A percentile compares a stretch with the other conserved stretches of the same genome.
These are phyloP conservation scores for Pichia sp. DNA, from an alignment of 1,139 yeast species.

Conservation along the genomic window DNA sequence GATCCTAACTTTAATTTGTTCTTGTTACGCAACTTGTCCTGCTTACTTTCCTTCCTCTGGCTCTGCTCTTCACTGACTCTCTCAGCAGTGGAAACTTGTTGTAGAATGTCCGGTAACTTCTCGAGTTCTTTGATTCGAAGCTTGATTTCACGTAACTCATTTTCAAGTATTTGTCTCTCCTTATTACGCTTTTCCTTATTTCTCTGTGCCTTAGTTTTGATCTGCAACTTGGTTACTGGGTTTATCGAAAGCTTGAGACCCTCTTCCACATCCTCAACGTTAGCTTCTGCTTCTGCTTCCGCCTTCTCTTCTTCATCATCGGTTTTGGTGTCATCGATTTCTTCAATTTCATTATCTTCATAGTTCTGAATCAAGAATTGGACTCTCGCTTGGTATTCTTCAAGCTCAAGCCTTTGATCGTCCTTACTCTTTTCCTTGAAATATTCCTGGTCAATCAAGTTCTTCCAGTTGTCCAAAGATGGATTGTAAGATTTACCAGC, in stretches of 20 bases:
- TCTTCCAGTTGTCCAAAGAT: conserved; percentile 75
- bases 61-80: conserved; percentile 15
- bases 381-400: conserved; percentile 57
- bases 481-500: conserved; percentile 96
- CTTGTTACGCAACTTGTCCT: conserved; percentile 21
- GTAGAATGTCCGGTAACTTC: conserved; percentile 45
- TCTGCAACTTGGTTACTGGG: conserved; percentile 59
- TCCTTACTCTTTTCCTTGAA: conserved; percentile 61
- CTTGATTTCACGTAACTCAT: conserved; percentile 52
- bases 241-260: conserved; percentile 52
- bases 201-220: conserved; percentile 73
- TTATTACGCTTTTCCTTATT: conserved; percentile 63
- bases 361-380: conserved; percentile 56
- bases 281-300: conserved; percentile 30
- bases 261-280: conserved; percentile 26
- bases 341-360: conserved; percentile 47
- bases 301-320: conserved; percentile 26
- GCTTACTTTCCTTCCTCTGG: conserved; percentile 19
- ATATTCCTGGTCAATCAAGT: conserved; percentile 60
- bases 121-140: conserved; percentile 50
- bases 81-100: conserved; percentile 28
- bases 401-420: conserved; percentile 49
- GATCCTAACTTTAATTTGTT: conserved; percentile 32
- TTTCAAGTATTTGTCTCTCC: conserved; percentile 48
- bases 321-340: conserved; percentile 32